These are phyloP conservation scores for Nitzschia putrida DNA, from an alignment of 108 stramenopile genomes.

Conservation along the genomic window DNA sequence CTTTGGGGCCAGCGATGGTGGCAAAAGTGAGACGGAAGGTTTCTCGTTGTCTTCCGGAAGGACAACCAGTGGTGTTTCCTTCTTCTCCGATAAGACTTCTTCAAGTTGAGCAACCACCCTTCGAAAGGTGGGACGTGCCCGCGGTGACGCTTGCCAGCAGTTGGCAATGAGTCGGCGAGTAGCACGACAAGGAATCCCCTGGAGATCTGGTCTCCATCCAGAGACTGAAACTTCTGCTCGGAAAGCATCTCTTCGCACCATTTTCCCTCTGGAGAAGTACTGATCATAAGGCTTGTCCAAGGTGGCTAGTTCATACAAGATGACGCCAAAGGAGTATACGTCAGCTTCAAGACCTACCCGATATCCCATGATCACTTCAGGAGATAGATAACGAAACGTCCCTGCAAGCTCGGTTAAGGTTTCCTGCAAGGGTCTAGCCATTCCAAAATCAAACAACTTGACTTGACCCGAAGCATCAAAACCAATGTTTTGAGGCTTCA, in stretches of 20 bases:
- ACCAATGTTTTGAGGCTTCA: slow-evolving; percentile 48
- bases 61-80: not conserved
- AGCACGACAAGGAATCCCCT: slow-evolving; percentile 15
- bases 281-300: slow-evolving; percentile 46
- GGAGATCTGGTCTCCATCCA: slow-evolving; percentile 20
- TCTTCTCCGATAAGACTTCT: not conserved
- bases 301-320: slow-evolving; percentile 56
- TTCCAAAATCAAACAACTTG: slow-evolving; percentile 69
- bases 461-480: slow-evolving; percentile 40
- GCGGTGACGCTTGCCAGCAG: slow-evolving; percentile 15
- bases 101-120: not conserved
- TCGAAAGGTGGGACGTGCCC: slow-evolving; percentile 16
- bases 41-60: slow-evolving; percentile 1
- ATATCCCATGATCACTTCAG: slow-evolving; percentile 27
- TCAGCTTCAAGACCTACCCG: slow-evolving; percentile 47
- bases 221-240: slow-evolving; percentile 1
- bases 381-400: slow-evolving; percentile 50
- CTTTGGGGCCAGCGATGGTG: not conserved
- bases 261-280: slow-evolving; percentile 6
- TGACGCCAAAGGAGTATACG: slow-evolving; percentile 60
- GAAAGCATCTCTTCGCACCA: slow-evolving; percentile 26
- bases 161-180: slow-evolving; percentile 19
- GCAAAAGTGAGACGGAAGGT: not conserved
- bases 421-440: slow-evolving; percentile 38
- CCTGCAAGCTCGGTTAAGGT: slow-evolving; percentile 31